Evolutionary conservation across 495 filamentous ascomycete genomes (phyloP), one percentile per base, ranked within the genome.

Genomic region (Lasiosphaeria ovina): DNA sequence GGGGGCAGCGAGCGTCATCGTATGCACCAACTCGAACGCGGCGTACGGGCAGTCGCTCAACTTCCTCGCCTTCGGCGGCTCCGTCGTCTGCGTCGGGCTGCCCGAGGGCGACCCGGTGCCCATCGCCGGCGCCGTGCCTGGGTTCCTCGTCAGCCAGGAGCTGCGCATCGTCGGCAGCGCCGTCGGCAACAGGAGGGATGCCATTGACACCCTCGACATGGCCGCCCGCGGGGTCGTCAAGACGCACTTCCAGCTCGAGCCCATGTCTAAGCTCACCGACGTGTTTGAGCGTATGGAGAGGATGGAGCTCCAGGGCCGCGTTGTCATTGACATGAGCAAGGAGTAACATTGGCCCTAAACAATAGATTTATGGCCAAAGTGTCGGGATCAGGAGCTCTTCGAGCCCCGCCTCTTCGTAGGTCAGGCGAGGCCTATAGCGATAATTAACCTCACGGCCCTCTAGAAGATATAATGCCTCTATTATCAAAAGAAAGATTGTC

Each of bases 191-290:
- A 77, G 86, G 34, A 77, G 69, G 35, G 87, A 90, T 58, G 87
- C 88, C 3, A 83, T 87, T 60, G 87, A 90, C 72, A 78, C 79
- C 6, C 58, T 91, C 66, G 79, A 89, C 14, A 81, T 91, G 73
- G 85, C 84, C 17, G 78, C 78, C 3, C 66, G 85, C 6, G 87
- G 86, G 0, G 60, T 89, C 12, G 76, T 88, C 35, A 88, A 87
- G 76, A 75, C 80, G 40, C 82, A 87, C 62, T 78, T 78, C 66
- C 74, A 78, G 40, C 71, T 73, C 3, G 83, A 84, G 76, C 83
- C 83, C 74, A 84, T 88, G 85, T 81, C 85, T 6, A 76, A 77
- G 50, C 68, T 90, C 67, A 85, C 85, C 0, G 69, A 77, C 34
- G 77, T 86, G 24, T 88, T 89, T 59, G 69, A 85, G 63, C 78